Conservation (phyloP, 2,329 filamentous ascomycete species). For the Ophiocordyceps camponoti-rufipedis region DNA sequence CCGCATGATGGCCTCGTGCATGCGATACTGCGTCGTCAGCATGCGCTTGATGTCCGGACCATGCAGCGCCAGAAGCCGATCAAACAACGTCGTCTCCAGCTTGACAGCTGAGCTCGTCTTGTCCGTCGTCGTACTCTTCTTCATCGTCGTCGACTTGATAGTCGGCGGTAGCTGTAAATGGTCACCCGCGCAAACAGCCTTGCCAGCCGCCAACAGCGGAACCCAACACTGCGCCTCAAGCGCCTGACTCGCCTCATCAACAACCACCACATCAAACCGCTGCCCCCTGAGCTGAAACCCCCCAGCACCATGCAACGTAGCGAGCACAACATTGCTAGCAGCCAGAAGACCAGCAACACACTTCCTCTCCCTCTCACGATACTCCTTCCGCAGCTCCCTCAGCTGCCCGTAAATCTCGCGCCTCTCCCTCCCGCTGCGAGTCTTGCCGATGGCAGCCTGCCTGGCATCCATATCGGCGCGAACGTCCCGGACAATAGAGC, state of each 20-base stretch:
- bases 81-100: slow-evolving; percentile 84
- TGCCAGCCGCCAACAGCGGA: slow-evolving; percentile 59
- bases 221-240: slow-evolving; percentile 97
- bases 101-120: slow-evolving; percentile 33
- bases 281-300: slow-evolving; percentile 65
- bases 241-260: slow-evolving; percentile 92
- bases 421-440: slow-evolving; percentile 60
- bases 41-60: slow-evolving; percentile 76
- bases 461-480: slow-evolving; percentile 85
- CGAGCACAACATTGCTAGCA: slow-evolving; percentile 72
- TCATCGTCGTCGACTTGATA: slow-evolving; percentile 60
- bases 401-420: slow-evolving; percentile 71
- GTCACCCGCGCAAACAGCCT: slow-evolving; percentile 82
- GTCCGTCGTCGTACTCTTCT: slow-evolving; percentile 17
- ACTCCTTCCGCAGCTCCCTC: slow-evolving; percentile 74
- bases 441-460: slow-evolving; percentile 76
- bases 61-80: slow-evolving; percentile 67
- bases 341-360: slow-evolving; percentile 62
- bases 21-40: slow-evolving; percentile 93
- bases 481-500: slow-evolving; percentile 75
- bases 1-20: slow-evolving; percentile 91
- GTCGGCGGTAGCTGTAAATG: slow-evolving; percentile 89
- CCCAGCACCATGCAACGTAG: slow-evolving; percentile 83
- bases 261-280: slow-evolving; percentile 80
- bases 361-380: slow-evolving; percentile 61